Base-by-base conservation (phyloP, 345 rosid genomes). In the Eucalyptus regnans region DNA sequence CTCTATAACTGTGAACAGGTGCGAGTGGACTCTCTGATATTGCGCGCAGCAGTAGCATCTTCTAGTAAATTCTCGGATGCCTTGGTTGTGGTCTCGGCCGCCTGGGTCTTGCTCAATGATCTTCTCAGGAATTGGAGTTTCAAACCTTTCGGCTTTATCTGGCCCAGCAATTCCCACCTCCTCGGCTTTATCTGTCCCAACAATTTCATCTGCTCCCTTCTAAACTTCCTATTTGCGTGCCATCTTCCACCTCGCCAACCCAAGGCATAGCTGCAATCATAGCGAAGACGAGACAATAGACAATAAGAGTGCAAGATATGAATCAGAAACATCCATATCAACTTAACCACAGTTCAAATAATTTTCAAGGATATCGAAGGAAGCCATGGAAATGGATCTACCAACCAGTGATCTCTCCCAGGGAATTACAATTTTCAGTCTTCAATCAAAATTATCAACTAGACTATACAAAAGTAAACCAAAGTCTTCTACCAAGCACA, bases 181-280 rank as follows among this genome's bases (percentile, higher is more conserved):
- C 91, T 93, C 2, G 99, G 96, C 86, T 93, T 96, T 52, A 95
- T 54, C 91, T 95, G 99, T 86, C 97, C 98, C 41, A 92, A 86
- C 88, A 93, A 87, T 91, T 96, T 96, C 98, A 96, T 90, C 91
- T 97, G 99, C 90, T 96, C 98, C 90, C 91, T 94, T 92, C 92
- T 93, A 87, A 93, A 93, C 93, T 96, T 95, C 93, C 98, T 94
- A 89, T 94, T 95, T 46, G 98, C 95, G 87, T 95, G 95, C 99
- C 99, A 96, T 91, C 91, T 89, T 90, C 99, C 99, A 81, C 99
- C 98, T 90, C 98, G 92, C 99, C 99, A 97, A 86, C 99, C 99
- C 80, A 95, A 92, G 79, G 95, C 98, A 91, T 97, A 97, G 90
- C 99, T 97, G 93, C 89, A 92, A 87, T 88, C 64, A 23, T 84